These are phyloP conservation scores for Dovyalis caffra DNA, from an alignment of 345 rosid species.

Conservation along the genomic window DNA sequence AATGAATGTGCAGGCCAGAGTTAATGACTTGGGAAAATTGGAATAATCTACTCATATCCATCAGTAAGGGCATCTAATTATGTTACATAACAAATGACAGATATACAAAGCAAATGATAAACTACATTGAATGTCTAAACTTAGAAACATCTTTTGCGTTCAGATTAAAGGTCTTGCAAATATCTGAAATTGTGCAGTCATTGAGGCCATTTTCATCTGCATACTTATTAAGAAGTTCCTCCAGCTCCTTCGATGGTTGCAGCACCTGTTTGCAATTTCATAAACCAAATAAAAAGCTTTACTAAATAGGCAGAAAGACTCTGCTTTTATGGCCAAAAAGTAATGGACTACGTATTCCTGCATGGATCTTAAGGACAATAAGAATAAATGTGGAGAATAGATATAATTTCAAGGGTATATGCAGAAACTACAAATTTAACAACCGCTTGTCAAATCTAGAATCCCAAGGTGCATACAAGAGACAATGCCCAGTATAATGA, in stretches of 20 bases:
- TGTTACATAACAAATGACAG: constrained; percentile 9
- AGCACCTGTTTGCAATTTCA: constrained; percentile 41
- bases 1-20: not conserved
- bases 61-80: not conserved
- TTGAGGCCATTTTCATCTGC: constrained; percentile 42
- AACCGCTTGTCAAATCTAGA: not conserved
- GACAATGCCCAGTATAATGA: not conserved
- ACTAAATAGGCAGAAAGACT: not conserved
- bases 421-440: not conserved
- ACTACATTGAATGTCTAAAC: constrained; percentile 45
- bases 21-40: not conserved
- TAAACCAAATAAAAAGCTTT: not conserved
- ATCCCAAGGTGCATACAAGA: not conserved
- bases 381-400: not conserved
- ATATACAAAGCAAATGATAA: constrained; percentile 1
- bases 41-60: not conserved
- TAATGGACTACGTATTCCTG: not conserved
- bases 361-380: not conserved
- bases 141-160: constrained; percentile 56
- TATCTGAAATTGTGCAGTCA: constrained; percentile 39
- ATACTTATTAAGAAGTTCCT: constrained; percentile 31
- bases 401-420: not conserved
- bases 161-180: constrained; percentile 59
- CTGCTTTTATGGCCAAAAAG: too few species aligned
- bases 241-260: constrained; percentile 67